A percentile compares a stretch with the other conserved stretches of the same genome.
phyloP scores from a whole-genome alignment of 2,329 filamentous ascomycete genomes.

The Diatrype stigma region DNA sequence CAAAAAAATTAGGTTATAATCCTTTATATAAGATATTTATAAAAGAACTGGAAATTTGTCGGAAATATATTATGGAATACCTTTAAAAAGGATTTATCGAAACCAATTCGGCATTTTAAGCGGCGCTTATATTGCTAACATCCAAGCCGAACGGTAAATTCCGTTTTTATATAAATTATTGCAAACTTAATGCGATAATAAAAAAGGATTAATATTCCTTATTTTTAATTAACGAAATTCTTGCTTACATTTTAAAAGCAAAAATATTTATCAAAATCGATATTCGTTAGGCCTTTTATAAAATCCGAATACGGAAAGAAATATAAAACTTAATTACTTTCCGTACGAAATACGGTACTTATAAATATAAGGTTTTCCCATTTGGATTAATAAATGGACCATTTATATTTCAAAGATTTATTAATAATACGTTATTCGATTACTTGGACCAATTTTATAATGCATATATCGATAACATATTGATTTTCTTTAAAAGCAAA shows the following conservation, averaged over 20 bases:
- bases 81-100: background rate
- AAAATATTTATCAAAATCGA: too few species aligned
- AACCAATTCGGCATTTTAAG: background rate
- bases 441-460: too few species aligned
- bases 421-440: too few species aligned
- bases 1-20: background rate
- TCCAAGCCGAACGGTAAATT: background rate
- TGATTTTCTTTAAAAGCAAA: too few species aligned
- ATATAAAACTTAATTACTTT: background rate
- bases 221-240: background rate
- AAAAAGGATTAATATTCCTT: background rate
- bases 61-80: background rate
- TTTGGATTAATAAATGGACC: too few species aligned
- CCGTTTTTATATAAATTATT: background rate
- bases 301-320: background rate
- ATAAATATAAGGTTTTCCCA: too few species aligned
- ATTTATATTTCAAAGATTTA: too few species aligned
- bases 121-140: background rate
- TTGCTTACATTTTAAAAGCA: background rate
- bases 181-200: background rate
- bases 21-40: background rate
- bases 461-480: too few species aligned
- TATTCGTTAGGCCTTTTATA: background rate
- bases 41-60: background rate
- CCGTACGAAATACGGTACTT: too few species aligned